A percentile compares a stretch with the other conserved stretches of the same genome.
phyloP scores from a whole-genome alignment of 148 eudicot species.

The Chenopodium quinoa region DNA sequence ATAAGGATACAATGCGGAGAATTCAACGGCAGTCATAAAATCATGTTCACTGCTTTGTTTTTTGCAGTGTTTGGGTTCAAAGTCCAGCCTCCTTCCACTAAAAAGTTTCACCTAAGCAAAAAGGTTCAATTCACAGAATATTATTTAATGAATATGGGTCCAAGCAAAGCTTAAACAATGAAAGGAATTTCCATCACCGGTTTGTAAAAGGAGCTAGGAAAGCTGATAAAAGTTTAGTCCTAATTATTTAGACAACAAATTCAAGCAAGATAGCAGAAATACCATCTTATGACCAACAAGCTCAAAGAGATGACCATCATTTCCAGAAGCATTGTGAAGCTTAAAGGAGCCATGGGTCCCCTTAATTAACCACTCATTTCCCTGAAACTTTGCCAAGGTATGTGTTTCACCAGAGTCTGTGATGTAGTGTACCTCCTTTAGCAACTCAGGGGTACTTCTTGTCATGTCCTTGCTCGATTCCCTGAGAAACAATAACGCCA shows the following conservation, averaged over 20 bases:
- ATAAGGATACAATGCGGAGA: slow-evolving; percentile 70
- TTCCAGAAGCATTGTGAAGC: slow-evolving; percentile 35
- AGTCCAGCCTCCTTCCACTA: slow-evolving; percentile 76
- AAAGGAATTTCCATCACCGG: neutral
- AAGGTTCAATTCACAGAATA: neutral
- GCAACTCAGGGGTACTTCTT: slow-evolving; percentile 27
- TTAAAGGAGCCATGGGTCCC: slow-evolving; percentile 55
- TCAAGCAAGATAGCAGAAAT: slow-evolving; percentile 17
- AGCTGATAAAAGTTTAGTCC: neutral
- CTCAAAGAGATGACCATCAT: slow-evolving; percentile 57
- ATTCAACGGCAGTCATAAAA: slow-evolving; percentile 69
- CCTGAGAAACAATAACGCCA: slow-evolving; percentile 34
- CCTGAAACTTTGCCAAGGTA: slow-evolving; percentile 57
- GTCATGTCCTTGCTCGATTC: slow-evolving; percentile 38
- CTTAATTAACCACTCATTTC: slow-evolving; percentile 56
- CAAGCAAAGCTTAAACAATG: neutral
- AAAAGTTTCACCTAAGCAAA: slow-evolving; percentile 60
- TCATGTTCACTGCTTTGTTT: slow-evolving; percentile 47
- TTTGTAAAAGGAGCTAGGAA: neutral
- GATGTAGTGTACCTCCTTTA: slow-evolving; percentile 55
- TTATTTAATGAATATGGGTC: neutral
- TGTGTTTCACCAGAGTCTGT: slow-evolving; percentile 51
- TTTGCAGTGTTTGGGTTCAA: slow-evolving; percentile 51
- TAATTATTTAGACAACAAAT: neutral
- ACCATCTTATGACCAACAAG: slow-evolving; percentile 65